Percentiles rank a stretch among this genome's conserved stretches.
These are phyloP conservation scores for Asclepias syriaca DNA, from an alignment of 257 asterid genomes.

Conservation along the genomic window DNA sequence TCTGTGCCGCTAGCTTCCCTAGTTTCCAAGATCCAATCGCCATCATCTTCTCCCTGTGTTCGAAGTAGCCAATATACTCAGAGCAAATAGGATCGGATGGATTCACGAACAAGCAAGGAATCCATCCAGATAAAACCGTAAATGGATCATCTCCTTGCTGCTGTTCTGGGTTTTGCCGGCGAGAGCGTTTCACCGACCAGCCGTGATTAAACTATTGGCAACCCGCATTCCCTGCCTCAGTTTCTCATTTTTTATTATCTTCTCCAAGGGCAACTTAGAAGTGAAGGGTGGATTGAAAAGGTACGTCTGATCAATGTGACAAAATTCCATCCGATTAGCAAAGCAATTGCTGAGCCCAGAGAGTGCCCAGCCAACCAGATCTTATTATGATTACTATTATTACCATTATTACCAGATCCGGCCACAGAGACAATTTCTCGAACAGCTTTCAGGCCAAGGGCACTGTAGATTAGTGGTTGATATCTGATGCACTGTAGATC, in stretches of 20 bases:
- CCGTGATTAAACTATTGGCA: conserved; percentile 44
- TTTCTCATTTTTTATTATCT: conserved; percentile 37
- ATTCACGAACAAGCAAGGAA: conserved; percentile 59
- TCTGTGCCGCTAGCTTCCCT: conserved; percentile 53
- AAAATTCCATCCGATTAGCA: conserved; percentile 37
- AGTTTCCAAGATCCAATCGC: conserved; percentile 43
- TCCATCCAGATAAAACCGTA: conserved; percentile 45
- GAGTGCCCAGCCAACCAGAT: conserved; percentile 82
- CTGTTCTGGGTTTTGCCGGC: not conserved
- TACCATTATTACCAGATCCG: conserved; percentile 9
- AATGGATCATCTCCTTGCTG: conserved; percentile 25
- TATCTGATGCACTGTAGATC: conserved; percentile 41
- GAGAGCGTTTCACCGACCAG: conserved; percentile 35
- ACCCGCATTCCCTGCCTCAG: conserved; percentile 48
- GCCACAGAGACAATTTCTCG: conserved; percentile 12
- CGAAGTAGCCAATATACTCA: conserved; percentile 58
- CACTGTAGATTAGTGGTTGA: no score
- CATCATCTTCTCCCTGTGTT: conserved; percentile 61
- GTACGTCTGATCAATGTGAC: conserved; percentile 45
- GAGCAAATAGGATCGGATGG: conserved; percentile 58
- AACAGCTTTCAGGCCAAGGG: conserved; percentile 29
- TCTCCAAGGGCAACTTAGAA: conserved; percentile 49
- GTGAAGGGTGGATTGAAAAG: conserved; percentile 71
- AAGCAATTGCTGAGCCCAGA: conserved; percentile 59
- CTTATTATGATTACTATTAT: not conserved